Evolutionary conservation across 2,329 filamentous ascomycete species (phyloP), one percentile per base, ranked within the genome.

Genomic region (Ophiocordyceps camponoti-rufipedis): DNA sequence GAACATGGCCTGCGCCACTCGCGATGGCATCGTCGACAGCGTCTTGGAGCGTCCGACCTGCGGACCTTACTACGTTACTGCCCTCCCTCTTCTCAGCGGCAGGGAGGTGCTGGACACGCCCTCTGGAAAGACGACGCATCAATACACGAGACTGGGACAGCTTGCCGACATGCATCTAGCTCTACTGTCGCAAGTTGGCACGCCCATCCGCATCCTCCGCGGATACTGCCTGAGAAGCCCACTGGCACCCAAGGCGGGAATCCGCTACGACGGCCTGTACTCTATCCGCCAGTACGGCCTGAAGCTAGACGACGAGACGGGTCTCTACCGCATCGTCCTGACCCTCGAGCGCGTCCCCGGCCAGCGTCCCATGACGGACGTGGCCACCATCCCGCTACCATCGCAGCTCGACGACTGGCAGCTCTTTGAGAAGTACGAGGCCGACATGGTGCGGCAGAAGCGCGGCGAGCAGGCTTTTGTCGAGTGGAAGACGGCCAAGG

Each of bases 251-350:
- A 53, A 55, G 33, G 69, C 62, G 2, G 74, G 74, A 2, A 53
- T 78, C 28, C 62, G 74, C 48, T 78, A 76, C 49, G 74, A 78
- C 53, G 74, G 74, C 44, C 50, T 75, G 71, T 76, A 75, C 53
- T 65, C 56, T 3, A 58, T 77, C 41, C 56, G 58, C 31, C 64
- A 66, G 47, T 75, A 72, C 51, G 64, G 69, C 7, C 58, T 62
- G 40, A 69, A 62, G 43, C 55, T 64, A 1, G 63, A 69, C 50
- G 49, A 55, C 43, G 50, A 57, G 16, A 64, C 59, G 35, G 61
- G 65, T 3, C 54, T 62, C 5, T 64, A 71, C 53, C 61, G 62
- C 8, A 58, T 72, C 28, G 62, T 63, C 28, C 52, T 77, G 18
- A 65, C 58, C 0, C 58, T 78, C 2, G 64, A 73, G 49, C 64